Conservation (phyloP, 331 rosid genomes). For the Dryas integrifolia region DNA sequence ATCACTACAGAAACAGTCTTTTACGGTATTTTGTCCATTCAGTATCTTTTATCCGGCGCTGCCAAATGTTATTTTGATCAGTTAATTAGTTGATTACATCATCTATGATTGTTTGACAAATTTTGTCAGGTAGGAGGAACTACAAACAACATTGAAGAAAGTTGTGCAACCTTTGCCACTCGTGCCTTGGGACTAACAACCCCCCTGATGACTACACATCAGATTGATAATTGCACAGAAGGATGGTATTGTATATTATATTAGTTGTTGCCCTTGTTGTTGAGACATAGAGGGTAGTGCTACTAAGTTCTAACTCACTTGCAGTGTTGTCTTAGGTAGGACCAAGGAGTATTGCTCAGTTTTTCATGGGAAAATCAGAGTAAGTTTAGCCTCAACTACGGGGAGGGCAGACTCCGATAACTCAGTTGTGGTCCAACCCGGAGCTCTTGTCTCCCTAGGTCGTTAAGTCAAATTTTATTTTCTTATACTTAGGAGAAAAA, state of each 20-base stretch:
- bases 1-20: slow-evolving; percentile 1
- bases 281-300: slow-evolving; percentile 26
- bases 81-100: no score
- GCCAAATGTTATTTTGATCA: background rate
- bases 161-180: slow-evolving; percentile 85
- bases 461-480: background rate
- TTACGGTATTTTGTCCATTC: background rate
- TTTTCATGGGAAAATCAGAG: slow-evolving; percentile 92
- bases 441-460: background rate
- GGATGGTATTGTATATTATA: slow-evolving; percentile 65
- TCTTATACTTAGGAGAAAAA: slow-evolving; percentile 60
- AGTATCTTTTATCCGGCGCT: background rate
- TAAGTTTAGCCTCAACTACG: slow-evolving; percentile 35
- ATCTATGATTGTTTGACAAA: no score
- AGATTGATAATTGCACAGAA: slow-evolving; percentile 95
- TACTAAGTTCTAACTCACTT: slow-evolving; percentile 22
- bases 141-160: slow-evolving; percentile 82
- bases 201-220: slow-evolving; percentile 87
- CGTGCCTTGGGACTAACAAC: slow-evolving; percentile 75
- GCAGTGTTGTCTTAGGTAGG: slow-evolving; percentile 84
- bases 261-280: slow-evolving; percentile 10
- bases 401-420: slow-evolving; percentile 23
- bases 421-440: slow-evolving; percentile 15
- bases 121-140: slow-evolving; percentile 84
- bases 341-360: slow-evolving; percentile 83